Evolutionary conservation across 108 stramenopile species (phyloP).

Genomic region (Nitzschia sp.): DNA sequence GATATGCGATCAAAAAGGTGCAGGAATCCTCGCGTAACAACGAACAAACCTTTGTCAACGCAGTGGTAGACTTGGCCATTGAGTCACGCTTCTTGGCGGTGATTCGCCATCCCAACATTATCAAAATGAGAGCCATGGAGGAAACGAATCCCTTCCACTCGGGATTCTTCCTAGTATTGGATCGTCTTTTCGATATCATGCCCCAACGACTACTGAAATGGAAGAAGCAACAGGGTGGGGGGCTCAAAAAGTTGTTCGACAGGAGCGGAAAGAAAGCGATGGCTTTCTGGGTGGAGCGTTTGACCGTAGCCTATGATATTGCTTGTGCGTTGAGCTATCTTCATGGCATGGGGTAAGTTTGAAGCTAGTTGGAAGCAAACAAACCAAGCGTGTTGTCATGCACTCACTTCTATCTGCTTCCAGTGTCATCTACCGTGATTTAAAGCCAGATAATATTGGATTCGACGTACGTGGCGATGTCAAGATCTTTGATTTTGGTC

Average conservation of each 20-base stretch:
- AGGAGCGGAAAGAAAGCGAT: conserved; percentile 63
- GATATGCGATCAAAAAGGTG: conserved; percentile 85
- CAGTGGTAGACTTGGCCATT: conserved; percentile 78
- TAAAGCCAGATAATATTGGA: conserved; percentile 60
- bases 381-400: too few species aligned
- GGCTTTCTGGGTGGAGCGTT: conserved; percentile 68
- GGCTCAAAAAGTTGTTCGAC: conserved; percentile 59
- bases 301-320: conserved; percentile 78
- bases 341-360: conserved; percentile 63
- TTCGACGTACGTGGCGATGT: conserved; percentile 57
- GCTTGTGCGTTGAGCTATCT: conserved; percentile 73
- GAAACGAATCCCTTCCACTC: conserved; percentile 25
- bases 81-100: conserved; percentile 80
- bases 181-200: conserved; percentile 80
- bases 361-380: too few species aligned
- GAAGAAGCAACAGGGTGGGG: conserved; percentile 60
- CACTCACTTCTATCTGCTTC: neutral
- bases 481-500: conserved; percentile 76
- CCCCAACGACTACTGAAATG: conserved; percentile 58
- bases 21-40: conserved; percentile 57
- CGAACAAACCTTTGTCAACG: conserved; percentile 64
- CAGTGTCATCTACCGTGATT: conserved; percentile 76
- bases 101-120: conserved; percentile 86
- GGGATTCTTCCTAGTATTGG: conserved; percentile 76
- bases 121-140: conserved; percentile 82